Evolutionary conservation across 2,329 filamentous ascomycete species (phyloP).

Genomic region (Alternaria sp.): DNA sequence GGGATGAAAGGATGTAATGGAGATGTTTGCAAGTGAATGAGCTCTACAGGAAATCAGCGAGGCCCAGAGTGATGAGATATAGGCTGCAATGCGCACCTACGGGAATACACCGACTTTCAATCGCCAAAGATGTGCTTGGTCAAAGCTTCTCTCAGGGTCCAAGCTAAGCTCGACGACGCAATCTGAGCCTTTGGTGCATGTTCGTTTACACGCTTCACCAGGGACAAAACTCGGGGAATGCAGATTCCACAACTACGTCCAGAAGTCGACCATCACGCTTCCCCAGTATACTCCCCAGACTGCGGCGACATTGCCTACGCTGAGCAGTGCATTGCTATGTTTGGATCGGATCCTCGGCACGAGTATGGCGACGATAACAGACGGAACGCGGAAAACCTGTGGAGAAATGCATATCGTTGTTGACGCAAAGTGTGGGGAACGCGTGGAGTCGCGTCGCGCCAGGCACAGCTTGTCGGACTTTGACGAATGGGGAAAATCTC

Average conservation of each 20-base stretch:
- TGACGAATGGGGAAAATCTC: conserved; percentile 34
- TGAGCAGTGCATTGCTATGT: background rate
- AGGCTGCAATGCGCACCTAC: background rate
- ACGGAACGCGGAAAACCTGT: conserved; percentile 16
- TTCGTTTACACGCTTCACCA: background rate
- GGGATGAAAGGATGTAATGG: background rate
- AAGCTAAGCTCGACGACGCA: conserved; percentile 6
- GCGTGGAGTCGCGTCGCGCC: conserved; percentile 13
- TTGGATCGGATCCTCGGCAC: background rate
- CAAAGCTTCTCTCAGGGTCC: conserved; percentile 15
- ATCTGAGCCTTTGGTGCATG: conserved; percentile 4
- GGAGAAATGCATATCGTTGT: conserved; percentile 22
- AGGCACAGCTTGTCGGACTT: conserved; percentile 3
- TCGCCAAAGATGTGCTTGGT: background rate
- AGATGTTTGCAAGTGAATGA: background rate
- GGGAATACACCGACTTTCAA: conserved; percentile 6
- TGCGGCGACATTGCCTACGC: conserved; percentile 2
- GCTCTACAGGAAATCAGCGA: background rate
- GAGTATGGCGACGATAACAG: background rate
- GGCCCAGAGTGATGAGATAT: conserved; percentile 1
- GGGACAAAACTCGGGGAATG: background rate
- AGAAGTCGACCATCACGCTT: background rate
- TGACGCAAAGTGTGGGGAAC: conserved; percentile 27
- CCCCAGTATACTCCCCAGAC: background rate
- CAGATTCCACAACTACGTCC: background rate